Percentiles rank a stretch among this genome's conserved stretches.
phyloP scores from a whole-genome alignment of 495 filamentous ascomycete genomes.

The Neurospora sp. region DNA sequence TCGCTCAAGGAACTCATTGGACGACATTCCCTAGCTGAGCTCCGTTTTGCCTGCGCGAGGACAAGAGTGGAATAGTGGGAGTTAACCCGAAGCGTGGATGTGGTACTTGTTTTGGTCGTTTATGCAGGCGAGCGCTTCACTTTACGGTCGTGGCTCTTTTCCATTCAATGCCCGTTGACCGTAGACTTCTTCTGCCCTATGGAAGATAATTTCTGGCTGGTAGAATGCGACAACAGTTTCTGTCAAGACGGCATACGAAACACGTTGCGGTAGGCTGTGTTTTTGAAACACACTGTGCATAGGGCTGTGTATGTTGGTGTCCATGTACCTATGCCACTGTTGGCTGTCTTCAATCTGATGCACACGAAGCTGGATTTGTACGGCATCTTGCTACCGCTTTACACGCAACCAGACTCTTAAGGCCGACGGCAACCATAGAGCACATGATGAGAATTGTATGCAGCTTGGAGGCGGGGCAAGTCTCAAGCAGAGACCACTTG shows the following conservation, averaged over 20 bases:
- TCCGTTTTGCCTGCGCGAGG: background rate
- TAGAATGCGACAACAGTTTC: background rate
- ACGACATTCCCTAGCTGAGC: background rate
- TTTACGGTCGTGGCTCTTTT: background rate
- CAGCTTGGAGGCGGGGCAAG: background rate
- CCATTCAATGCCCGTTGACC: background rate
- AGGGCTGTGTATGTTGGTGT: background rate
- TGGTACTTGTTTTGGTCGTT: background rate
- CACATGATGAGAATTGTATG: background rate
- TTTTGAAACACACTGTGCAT: background rate
- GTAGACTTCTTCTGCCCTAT: background rate
- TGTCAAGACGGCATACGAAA: background rate
- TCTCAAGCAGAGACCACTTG: background rate
- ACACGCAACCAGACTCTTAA: background rate
- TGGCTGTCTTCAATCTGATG: background rate
- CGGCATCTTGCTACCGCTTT: background rate
- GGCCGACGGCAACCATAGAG: background rate
- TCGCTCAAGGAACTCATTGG: background rate
- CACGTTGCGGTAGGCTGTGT: background rate
- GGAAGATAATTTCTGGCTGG: background rate
- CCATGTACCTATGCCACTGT: background rate
- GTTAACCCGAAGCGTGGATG: background rate
- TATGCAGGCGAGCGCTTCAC: background rate
- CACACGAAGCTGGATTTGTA: background rate
- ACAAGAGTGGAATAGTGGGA: background rate